phyloP scores from a whole-genome alignment of 257 asterid genomes.

The Eustoma russellianum region DNA sequence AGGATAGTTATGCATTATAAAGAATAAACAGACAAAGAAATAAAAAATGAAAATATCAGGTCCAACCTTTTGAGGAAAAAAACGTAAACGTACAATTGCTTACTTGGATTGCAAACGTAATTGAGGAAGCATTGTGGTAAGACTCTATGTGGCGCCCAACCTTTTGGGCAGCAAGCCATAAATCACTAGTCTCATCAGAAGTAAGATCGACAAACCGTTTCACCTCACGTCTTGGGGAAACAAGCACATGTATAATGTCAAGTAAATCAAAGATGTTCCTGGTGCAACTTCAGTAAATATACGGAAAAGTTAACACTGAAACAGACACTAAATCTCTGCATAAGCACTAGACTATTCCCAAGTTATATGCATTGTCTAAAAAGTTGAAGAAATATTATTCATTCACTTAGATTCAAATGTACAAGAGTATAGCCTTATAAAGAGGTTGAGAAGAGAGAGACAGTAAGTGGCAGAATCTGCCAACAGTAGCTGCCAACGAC shows the following conservation, averaged over 20 bases:
- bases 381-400: no score
- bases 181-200: constrained; percentile 69
- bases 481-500: no score
- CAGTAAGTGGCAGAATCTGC: no score
- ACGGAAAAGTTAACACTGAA: not conserved
- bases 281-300: constrained; percentile 6
- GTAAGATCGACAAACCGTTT: constrained; percentile 75
- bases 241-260: constrained; percentile 81
- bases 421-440: no score
- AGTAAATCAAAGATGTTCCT: constrained; percentile 28
- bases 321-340: not conserved
- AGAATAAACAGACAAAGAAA: no score
- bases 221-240: constrained; percentile 82
- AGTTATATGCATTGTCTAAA: not conserved
- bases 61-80: no score
- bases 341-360: not conserved
- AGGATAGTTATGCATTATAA: no score
- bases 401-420: no score
- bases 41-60: no score
- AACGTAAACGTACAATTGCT: constrained; percentile 7
- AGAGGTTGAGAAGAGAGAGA: no score
- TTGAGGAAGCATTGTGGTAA: constrained; percentile 80
- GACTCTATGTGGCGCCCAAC: constrained; percentile 73
- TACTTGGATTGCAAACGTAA: constrained; percentile 83
- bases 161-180: constrained; percentile 75